phyloP scores from a whole-genome alignment of 2,329 filamentous ascomycete species.

The Colletotrichum shisoi region DNA sequence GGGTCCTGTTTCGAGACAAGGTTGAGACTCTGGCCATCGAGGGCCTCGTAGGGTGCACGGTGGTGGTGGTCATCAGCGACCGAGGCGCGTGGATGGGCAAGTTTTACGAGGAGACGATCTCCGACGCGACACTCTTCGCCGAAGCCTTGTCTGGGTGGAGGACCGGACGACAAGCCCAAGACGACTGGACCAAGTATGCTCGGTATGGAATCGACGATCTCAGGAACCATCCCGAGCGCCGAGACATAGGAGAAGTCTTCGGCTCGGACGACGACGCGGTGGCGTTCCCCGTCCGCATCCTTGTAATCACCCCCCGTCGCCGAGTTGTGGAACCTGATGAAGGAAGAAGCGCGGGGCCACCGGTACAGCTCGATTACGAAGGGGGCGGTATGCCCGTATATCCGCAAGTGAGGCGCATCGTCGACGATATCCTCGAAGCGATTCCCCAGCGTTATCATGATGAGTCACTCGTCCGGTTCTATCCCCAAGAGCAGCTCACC shows the following conservation, averaged over 20 bases:
- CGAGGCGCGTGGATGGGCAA: conserved; percentile 10
- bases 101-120: neutral
- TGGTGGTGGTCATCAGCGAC: neutral
- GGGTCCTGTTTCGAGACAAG: conserved; percentile 1
- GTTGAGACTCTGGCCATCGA: conserved; percentile 5
- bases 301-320: neutral
- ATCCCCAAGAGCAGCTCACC: neutral
- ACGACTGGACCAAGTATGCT: neutral
- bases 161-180: neutral
- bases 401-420: neutral
- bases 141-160: neutral
- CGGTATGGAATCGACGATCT: neutral
- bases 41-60: conserved; percentile 2
- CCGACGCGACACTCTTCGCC: neutral
- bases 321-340: too few species aligned
- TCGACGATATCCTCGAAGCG: accelerated
- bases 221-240: neutral
- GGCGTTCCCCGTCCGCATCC: neutral
- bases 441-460: neutral
- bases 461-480: neutral
- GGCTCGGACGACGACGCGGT: neutral
- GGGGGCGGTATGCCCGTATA: too few species aligned
- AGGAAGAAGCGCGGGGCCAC: too few species aligned
- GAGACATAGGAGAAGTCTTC: neutral
- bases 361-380: too few species aligned